Percentiles rank a stretch among this genome's conserved stretches.
Evolutionary conservation across 495 filamentous ascomycete species (phyloP).

Genomic region (Hypoxylon rickii): DNA sequence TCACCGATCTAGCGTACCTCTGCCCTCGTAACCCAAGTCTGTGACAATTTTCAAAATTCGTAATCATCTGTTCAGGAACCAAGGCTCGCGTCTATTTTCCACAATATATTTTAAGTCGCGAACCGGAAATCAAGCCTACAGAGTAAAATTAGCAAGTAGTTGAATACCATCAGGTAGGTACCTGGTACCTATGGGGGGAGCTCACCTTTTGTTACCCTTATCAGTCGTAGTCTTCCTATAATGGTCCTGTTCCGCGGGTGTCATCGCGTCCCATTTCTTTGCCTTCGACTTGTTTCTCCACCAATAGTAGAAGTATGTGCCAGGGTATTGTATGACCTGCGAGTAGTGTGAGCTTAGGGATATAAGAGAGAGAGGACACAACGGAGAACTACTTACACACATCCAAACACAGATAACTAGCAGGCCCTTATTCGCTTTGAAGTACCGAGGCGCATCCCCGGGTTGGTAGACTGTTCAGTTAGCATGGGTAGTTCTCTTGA

Average conservation of each 20-base stretch:
- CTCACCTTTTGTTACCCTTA: constrained; percentile 40
- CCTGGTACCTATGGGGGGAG: background rate
- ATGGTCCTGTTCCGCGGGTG: constrained; percentile 32
- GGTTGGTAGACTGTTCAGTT: constrained; percentile 32
- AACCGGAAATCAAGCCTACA: constrained; percentile 36
- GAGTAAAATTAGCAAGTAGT: background rate
- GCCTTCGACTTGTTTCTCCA: constrained; percentile 39
- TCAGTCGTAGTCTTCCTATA: constrained; percentile 39
- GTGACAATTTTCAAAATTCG: too few species aligned
- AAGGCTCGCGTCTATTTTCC: too few species aligned
- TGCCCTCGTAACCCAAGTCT: too few species aligned
- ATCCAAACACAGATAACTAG: constrained; percentile 38
- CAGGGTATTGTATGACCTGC: constrained; percentile 35
- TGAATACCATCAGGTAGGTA: background rate
- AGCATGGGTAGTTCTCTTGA: background rate
- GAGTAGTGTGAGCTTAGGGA: constrained; percentile 3
- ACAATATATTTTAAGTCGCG: constrained; percentile 34
- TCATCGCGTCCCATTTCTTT: constrained; percentile 43
- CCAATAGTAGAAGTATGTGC: constrained; percentile 42
- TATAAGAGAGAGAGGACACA: background rate
- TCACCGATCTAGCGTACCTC: too few species aligned
- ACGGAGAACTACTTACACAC: constrained; percentile 27
- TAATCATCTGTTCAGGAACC: too few species aligned
- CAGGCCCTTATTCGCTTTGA: constrained; percentile 35
- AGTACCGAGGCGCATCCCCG: constrained; percentile 30